These are phyloP conservation scores for Gigaspora rosea DNA, from an alignment of 192 early-diverging fungal genomes.

Conservation along the genomic window DNA sequence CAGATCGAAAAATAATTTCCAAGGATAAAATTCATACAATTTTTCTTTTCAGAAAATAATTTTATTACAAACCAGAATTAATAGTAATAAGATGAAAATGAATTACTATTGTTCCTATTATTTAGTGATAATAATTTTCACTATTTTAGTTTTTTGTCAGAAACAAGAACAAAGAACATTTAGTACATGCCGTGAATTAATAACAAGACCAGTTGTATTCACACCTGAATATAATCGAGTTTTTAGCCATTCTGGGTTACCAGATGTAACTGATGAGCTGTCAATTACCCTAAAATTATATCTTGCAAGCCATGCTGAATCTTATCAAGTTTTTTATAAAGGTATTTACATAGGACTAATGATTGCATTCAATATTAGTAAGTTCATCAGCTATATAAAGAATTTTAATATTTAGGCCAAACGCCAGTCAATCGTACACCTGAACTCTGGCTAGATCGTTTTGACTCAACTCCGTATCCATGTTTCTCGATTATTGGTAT, in stretches of 20 bases:
- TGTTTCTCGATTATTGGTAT: background rate
- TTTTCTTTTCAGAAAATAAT: too few relatives aligned
- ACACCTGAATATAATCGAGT: background rate
- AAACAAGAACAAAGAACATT: background rate
- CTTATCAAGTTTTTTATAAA: slow-evolving; percentile 30
- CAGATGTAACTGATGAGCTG: slow-evolving; percentile 4
- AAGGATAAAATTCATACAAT: too few relatives aligned
- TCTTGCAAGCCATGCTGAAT: background rate
- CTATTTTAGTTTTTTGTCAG: slow-evolving; percentile 8
- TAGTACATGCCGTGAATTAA: slow-evolving; percentile 18
- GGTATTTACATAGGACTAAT: background rate
- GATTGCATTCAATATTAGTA: background rate
- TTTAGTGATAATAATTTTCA: background rate
- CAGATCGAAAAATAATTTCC: too few relatives aligned
- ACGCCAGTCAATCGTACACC: background rate
- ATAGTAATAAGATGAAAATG: too few relatives aligned
- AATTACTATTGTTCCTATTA: background rate
- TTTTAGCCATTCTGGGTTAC: background rate
- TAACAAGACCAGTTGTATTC: background rate
- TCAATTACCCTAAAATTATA: slow-evolving; percentile 19
- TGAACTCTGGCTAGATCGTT: background rate
- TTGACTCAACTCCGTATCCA: background rate
- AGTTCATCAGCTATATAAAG: background rate
- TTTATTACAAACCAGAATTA: too few relatives aligned
- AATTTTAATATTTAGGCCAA: background rate